Evolutionary conservation across 2,329 filamentous ascomycete species (phyloP), one percentile per base, ranked within the genome.

Genomic region (Phyllosticta citriasiana): DNA sequence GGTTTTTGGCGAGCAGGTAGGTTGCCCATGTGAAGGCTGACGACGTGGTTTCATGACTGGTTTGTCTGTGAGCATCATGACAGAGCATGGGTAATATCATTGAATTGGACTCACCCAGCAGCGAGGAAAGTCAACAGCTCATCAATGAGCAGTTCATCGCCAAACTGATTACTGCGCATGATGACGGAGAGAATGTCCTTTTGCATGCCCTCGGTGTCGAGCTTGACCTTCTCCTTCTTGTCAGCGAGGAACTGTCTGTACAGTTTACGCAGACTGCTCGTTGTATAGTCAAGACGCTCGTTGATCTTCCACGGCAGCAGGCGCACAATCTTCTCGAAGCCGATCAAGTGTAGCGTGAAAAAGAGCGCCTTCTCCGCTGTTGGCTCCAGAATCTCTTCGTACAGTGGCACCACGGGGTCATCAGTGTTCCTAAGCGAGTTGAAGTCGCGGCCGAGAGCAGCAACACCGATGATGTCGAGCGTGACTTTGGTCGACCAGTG

Each of bases 21-120:
- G 85, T 74, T 2, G 86, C 82, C 88, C 88, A 93, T n/a, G 86
- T 88, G 70, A 94, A 79, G 19, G 88, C 81, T 0, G 85, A 82
- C 0, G 89, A 84, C 0, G 88, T 92, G 0, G 89, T 93, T 74
- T 93, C 88, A 72, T 93, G 89, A 5, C 77, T 73, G 30, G 12
- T 4, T 12, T 4, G 7, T 53, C 27, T 6, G 12, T 61, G 26
- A 61, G 59, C 22, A 35, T 25, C 40, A n/a, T 22, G 19, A 7
- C 7, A 9, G 5, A 40, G 4, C 4, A 2, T n/a, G 1, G 12
- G 26, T 26, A n/a, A n/a, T 30, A 24, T 53, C 14, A 59, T 35
- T 10, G 27, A 9, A n/a, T n/a, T 53, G 6, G 40, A 70, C 76
- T 64, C 69, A 81, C 77, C 80, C 80, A 3, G 80, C 80, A 2